Percentiles rank a stretch among this genome's conserved stretches.
These are phyloP conservation scores for Amanita brunnescens DNA, from an alignment of 768 basidiomycete genomes.

Conservation along the genomic window DNA sequence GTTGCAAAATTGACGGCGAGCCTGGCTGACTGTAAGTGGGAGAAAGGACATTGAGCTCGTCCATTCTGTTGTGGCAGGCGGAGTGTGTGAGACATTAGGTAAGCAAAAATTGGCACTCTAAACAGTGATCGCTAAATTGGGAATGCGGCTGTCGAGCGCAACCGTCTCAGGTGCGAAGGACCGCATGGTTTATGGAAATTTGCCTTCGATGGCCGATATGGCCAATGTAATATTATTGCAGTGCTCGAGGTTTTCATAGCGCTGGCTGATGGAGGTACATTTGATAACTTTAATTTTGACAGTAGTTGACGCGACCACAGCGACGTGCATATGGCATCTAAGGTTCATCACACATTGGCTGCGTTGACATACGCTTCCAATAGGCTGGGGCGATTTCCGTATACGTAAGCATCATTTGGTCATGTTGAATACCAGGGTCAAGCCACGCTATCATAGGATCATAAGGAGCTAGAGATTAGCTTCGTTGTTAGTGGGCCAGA, in stretches of 20 bases:
- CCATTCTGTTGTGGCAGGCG: slow-evolving; percentile 18
- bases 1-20: slow-evolving; percentile 19
- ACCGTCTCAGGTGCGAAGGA: too few species aligned
- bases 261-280: neutral
- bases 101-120: neutral
- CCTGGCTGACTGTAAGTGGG: slow-evolving; percentile 18
- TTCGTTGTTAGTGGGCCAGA: neutral
- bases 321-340: neutral
- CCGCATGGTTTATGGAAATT: neutral
- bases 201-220: neutral
- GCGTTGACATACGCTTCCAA: neutral
- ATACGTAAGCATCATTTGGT: neutral
- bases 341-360: neutral
- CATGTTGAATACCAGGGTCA: neutral
- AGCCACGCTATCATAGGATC: neutral
- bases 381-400: neutral
- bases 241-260: neutral
- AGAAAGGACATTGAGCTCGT: slow-evolving; percentile 20
- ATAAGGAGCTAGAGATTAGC: neutral
- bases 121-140: neutral
- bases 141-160: too few species aligned
- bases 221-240: neutral
- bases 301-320: too few species aligned
- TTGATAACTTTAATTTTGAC: neutral
- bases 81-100: slow-evolving; percentile 13